Percentiles rank a stretch among this genome's conserved stretches.
Conservation (phyloP, 2,329 filamentous ascomycete genomes). For the Nemania sp. region DNA sequence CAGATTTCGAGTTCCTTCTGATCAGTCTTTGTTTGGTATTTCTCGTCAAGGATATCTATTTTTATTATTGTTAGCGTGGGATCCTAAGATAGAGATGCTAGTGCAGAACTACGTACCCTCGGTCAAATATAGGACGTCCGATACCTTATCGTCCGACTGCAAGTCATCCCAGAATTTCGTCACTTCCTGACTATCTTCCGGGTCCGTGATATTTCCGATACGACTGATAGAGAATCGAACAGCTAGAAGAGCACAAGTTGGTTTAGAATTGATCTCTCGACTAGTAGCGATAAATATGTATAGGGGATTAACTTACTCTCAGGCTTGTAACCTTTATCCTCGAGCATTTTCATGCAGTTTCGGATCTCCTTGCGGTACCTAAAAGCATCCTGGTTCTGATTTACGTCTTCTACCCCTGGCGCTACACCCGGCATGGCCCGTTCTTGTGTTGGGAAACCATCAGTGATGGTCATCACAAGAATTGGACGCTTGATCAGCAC, state of each 20-base stretch:
- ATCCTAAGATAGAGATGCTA: background rate
- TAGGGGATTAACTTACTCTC: constrained; percentile 29
- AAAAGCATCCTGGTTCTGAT: constrained; percentile 28
- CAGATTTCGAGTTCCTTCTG: constrained; percentile 35
- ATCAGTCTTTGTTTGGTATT: constrained; percentile 29
- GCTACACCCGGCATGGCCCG: constrained; percentile 21
- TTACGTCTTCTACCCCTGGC: constrained; percentile 18
- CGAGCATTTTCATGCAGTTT: constrained; percentile 18
- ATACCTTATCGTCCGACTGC: constrained; percentile 24
- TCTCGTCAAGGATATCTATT: constrained; percentile 36
- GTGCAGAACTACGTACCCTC: constrained; percentile 22
- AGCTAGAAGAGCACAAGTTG: constrained; percentile 11
- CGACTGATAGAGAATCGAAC: constrained; percentile 37
- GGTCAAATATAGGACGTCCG: constrained; percentile 33
- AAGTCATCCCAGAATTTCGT: constrained; percentile 32
- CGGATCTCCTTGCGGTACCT: constrained; percentile 35
- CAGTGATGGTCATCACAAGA: constrained; percentile 36
- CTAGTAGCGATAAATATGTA: too few relatives aligned
- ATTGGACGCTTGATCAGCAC: constrained; percentile 31
- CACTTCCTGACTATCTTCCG: constrained; percentile 23
- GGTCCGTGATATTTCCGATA: constrained; percentile 37
- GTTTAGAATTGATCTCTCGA: background rate
- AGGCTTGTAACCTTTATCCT: constrained; percentile 23
- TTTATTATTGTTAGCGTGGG: background rate
- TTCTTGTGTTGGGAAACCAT: constrained; percentile 36